Conservation (phyloP, 768 basidiomycete species). For the Boletellus sp. region DNA sequence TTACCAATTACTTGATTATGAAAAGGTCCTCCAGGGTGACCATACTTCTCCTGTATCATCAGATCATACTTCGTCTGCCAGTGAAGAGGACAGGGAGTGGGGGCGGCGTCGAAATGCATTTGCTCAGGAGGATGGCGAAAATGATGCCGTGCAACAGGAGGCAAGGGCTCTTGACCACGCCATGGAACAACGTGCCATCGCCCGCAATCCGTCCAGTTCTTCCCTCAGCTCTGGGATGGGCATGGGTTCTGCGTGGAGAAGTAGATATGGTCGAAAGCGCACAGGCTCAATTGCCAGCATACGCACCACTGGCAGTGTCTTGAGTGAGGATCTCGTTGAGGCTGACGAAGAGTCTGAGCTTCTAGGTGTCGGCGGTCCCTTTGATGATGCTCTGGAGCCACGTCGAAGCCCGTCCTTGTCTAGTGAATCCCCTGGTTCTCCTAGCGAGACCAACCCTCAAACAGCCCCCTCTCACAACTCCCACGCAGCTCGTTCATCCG, state of each 20-base stretch:
- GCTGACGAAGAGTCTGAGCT: constrained; percentile 77
- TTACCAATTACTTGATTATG: constrained; percentile 91
- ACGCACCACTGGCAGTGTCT: constrained; percentile 59
- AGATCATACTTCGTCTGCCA: constrained; percentile 49
- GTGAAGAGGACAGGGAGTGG: constrained; percentile 80
- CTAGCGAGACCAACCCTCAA: constrained; percentile 28
- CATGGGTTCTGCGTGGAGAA: constrained; percentile 65
- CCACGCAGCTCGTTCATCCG: constrained; percentile 2
- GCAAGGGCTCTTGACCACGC: constrained; percentile 82
- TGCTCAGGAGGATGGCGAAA: constrained; percentile 45
- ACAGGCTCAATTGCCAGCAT: constrained; percentile 74
- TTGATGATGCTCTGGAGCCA: constrained; percentile 39
- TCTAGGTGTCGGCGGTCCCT: constrained; percentile 65
- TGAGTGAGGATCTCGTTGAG: constrained; percentile 79
- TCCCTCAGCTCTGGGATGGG: constrained; percentile 63
- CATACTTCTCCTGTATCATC: constrained; percentile 48
- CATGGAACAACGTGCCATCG: constrained; percentile 79
- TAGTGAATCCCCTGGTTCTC: constrained; percentile 34
- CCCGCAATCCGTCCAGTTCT: constrained; percentile 67
- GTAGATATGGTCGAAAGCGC: constrained; percentile 66
- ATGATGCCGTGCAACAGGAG: constrained; percentile 62
- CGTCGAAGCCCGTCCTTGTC: constrained; percentile 35
- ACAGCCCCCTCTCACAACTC: constrained; percentile 22
- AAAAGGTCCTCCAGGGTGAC: constrained; percentile 61
- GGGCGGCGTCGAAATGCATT: constrained; percentile 59